These are phyloP conservation scores for Balakata baccata DNA, from an alignment of 345 rosid species.

Conservation along the genomic window DNA sequence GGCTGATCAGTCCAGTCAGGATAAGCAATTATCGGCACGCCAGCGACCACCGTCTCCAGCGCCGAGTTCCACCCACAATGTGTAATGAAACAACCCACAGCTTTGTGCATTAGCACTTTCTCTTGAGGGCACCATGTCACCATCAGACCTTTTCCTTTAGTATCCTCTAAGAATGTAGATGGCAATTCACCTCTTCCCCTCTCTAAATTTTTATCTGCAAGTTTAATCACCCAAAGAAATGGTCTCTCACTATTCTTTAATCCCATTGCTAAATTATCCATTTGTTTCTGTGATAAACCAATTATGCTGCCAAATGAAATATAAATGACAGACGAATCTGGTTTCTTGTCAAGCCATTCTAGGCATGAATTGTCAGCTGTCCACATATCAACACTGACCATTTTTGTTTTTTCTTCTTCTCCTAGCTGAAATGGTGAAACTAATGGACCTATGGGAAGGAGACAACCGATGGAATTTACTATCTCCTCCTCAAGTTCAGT, in stretches of 20 bases:
- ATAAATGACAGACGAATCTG: constrained; percentile 48
- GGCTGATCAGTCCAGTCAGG: constrained; percentile 52
- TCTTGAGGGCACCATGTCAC: constrained; percentile 54
- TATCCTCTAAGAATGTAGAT: constrained; percentile 23
- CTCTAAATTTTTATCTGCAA: constrained; percentile 5
- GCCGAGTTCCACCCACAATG: constrained; percentile 70
- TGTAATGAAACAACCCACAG: constrained; percentile 48
- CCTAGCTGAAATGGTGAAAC: constrained; percentile 45
- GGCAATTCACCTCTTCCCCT: constrained; percentile 15
- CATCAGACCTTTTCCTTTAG: constrained; percentile 38
- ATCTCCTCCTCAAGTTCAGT: constrained; percentile 47
- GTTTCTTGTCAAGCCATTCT: constrained; percentile 53
- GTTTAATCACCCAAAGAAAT: constrained; percentile 59
- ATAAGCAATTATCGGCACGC: constrained; percentile 50
- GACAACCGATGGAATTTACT: constrained; percentile 26
- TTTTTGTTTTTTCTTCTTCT: constrained; percentile 12
- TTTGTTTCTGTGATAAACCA: constrained; percentile 28
- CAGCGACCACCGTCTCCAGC: constrained; percentile 43
- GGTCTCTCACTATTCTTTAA: constrained; percentile 31
- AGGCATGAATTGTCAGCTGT: constrained; percentile 38
- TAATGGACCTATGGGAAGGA: constrained; percentile 48
- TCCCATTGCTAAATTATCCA: constrained; percentile 41
- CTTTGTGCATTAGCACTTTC: constrained; percentile 40
- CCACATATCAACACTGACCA: constrained; percentile 35
- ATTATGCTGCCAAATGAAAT: constrained; percentile 58